Evolutionary conservation across 805 yeast species (phyloP).

Genomic region (Suhomyces kilbournensis): DNA sequence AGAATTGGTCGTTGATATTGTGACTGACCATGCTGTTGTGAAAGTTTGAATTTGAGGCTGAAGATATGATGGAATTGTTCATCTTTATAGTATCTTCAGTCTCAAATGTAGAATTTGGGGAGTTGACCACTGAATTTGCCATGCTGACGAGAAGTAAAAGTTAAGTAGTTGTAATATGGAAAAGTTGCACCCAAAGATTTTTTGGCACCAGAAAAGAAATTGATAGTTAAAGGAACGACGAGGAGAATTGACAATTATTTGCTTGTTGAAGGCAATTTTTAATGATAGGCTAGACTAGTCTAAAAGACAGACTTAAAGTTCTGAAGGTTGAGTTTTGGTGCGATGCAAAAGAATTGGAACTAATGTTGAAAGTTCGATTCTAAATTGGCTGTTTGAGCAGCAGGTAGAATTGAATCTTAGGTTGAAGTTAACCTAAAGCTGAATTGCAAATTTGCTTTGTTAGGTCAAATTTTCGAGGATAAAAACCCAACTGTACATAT

Average conservation of each 20-base stretch:
- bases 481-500: neutral
- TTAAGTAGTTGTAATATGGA: neutral
- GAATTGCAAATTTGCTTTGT: neutral
- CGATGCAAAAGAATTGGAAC: neutral
- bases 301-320: neutral
- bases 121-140: constrained; percentile 12
- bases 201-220: neutral
- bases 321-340: neutral
- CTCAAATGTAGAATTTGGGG: constrained; percentile 20
- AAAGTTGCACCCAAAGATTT: constrained; percentile 3
- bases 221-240: constrained; percentile 3
- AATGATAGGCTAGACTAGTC: neutral
- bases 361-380: neutral
- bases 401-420: neutral
- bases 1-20: constrained; percentile 10
- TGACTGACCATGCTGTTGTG: constrained; percentile 2
- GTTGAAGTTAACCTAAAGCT: neutral
- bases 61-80: constrained; percentile 15
- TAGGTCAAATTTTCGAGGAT: neutral
- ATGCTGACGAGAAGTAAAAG: constrained; percentile 5
- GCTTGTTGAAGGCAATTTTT: neutral
- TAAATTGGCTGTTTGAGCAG: neutral
- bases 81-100: constrained; percentile 21
- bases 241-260: constrained; percentile 4
- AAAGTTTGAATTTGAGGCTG: constrained; percentile 7